A percentile compares a stretch with the other conserved stretches of the same genome.
Conservation (phyloP, 805 yeast genomes). For the Candida verbasci region DNA sequence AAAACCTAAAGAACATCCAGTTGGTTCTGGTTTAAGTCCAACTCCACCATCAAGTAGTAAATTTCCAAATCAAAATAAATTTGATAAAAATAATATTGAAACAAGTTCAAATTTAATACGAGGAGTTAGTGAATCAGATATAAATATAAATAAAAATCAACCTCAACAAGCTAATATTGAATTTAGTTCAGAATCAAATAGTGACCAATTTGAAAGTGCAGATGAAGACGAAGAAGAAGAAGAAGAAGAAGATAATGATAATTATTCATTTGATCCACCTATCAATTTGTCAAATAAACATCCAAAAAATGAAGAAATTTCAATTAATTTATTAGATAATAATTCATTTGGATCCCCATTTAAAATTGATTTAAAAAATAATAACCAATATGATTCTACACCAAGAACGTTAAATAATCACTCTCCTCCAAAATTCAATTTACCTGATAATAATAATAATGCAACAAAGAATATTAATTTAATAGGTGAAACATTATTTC, state of each 20-base stretch:
- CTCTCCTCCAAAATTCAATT: constrained; percentile 4
- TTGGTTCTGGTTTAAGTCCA: constrained; percentile 9
- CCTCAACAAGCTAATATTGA: neutral
- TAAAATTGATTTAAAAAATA: constrained; percentile 13
- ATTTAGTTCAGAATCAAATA: constrained; percentile 1
- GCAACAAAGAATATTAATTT: constrained; percentile 11
- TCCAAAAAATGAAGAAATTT: constrained; percentile 26
- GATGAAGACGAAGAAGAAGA: constrained; percentile 5
- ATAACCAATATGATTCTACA: neutral
- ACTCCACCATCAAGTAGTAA: constrained; percentile 7
- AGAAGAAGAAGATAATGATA: constrained; percentile 11
- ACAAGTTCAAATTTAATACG: constrained; percentile 16
- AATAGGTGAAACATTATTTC: constrained; percentile 57
- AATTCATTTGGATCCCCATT: constrained; percentile 35
- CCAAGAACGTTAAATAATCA: neutral
- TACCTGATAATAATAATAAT: constrained; percentile 1
- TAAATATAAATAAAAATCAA: neutral
- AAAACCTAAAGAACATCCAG: neutral
- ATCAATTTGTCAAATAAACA: constrained; percentile 13
- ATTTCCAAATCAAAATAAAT: neutral
- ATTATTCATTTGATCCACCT: constrained; percentile 22
- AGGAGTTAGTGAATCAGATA: constrained; percentile 23
- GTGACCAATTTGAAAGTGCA: constrained; percentile 4
- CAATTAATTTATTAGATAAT: constrained; percentile 8
- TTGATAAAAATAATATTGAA: neutral